A percentile compares a stretch with the other conserved stretches of the same genome.
Evolutionary conservation across 495 filamentous ascomycete species (phyloP).

Genomic region (Penicillium nucicola): DNA sequence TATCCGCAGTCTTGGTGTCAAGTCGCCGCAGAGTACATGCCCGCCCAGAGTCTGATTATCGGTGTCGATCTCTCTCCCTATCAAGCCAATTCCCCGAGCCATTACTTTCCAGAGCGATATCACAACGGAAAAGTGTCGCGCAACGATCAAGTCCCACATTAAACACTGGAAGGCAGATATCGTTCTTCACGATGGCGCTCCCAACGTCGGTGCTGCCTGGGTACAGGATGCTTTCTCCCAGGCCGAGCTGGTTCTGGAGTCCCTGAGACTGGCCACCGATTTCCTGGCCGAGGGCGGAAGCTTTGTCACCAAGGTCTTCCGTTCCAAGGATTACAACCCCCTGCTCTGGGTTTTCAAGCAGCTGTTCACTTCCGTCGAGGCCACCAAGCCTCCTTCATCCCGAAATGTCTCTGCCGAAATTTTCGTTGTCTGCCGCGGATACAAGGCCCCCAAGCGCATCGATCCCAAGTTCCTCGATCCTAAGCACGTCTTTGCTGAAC

Average conservation of each 20-base stretch:
- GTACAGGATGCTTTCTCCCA: conserved; percentile 98
- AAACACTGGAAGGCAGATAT: conserved; percentile 98
- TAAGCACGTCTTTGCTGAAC: conserved; percentile 87
- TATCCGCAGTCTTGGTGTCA: conserved; percentile 84
- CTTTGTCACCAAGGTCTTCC: conserved; percentile 97
- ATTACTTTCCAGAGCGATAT: conserved; percentile 98
- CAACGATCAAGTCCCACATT: conserved; percentile 84
- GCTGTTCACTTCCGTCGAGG: conserved; percentile 89
- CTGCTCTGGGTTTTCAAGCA: conserved; percentile 98
- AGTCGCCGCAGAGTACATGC: conserved; percentile 95
- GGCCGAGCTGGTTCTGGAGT: conserved; percentile 88
- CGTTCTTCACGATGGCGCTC: conserved; percentile 97
- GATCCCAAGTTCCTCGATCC: conserved; percentile 93
- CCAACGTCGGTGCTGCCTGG: conserved; percentile 97
- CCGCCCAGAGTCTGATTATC: conserved; percentile 81
- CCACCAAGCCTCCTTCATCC: conserved; percentile 94
- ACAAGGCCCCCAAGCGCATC: conserved; percentile 86
- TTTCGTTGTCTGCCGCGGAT: conserved; percentile 94
- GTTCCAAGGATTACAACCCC: conserved; percentile 96
- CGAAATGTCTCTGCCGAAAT: conserved; percentile 96
- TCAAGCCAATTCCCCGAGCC: conserved; percentile 89
- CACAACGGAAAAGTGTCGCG: conserved; percentile 92
- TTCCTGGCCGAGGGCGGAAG: conserved; percentile 87
- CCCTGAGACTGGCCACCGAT: conserved; percentile 89
- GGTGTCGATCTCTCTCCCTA: conserved; percentile 95